Evolutionary conservation across 208 protist genomes (phyloP).

Genomic region (Crithidia fasciculata): DNA sequence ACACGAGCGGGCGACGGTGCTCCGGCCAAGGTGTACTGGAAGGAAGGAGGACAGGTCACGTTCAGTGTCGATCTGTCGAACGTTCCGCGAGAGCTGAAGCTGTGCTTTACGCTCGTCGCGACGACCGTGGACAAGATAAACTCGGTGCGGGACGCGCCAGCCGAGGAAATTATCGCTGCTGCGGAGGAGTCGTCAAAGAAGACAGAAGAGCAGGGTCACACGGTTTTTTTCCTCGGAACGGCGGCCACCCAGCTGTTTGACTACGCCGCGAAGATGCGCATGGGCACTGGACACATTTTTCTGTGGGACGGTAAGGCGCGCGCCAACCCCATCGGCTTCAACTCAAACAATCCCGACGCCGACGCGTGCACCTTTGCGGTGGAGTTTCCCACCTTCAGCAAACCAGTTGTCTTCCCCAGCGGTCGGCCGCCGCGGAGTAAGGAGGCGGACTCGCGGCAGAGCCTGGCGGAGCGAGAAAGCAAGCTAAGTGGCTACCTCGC

Average conservation of each 20-base stretch:
- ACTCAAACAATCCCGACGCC: conserved; percentile 39
- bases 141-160: conserved; percentile 24
- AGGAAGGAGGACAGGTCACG: conserved; percentile 20
- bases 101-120: conserved; percentile 66
- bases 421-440: conserved; percentile 41
- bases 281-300: conserved; percentile 30
- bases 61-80: conserved; percentile 38
- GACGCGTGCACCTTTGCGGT: conserved; percentile 39
- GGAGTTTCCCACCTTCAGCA: conserved; percentile 54
- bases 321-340: conserved; percentile 50
- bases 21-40: conserved; percentile 30
- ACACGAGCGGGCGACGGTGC: not conserved
- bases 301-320: conserved; percentile 49
- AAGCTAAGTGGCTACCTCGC: conserved; percentile 31
- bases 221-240: conserved; percentile 51
- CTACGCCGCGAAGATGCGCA: conserved; percentile 47
- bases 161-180: conserved; percentile 34
- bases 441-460: conserved; percentile 27
- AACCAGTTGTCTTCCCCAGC: conserved; percentile 57
- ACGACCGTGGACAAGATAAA: conserved; percentile 33
- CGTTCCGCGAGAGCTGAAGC: conserved; percentile 56
- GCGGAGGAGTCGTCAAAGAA: conserved; percentile 44
- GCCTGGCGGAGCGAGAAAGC: conserved; percentile 21
- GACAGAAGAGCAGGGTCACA: conserved; percentile 36
- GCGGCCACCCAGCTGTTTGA: conserved; percentile 64